Evolutionary conservation across 331 rosid genomes (phyloP).

Genomic region (Rosa hybrid): DNA sequence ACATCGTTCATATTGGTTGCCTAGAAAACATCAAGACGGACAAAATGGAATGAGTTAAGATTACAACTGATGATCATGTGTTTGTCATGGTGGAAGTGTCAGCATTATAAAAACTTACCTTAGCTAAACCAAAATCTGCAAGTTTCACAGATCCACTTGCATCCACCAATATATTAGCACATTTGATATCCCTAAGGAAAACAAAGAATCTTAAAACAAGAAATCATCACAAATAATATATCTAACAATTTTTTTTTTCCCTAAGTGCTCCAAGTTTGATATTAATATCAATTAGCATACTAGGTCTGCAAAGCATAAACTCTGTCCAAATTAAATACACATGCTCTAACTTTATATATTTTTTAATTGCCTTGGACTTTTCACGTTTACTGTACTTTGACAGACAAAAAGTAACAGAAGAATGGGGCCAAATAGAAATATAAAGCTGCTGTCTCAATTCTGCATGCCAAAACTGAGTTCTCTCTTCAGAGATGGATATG

Average conservation of each 20-base stretch:
- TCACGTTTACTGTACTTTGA: neutral
- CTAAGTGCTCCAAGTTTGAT: neutral
- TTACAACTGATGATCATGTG: neutral
- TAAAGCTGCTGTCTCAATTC: neutral
- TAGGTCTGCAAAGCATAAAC: neutral
- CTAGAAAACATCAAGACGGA: slow-evolving; percentile 38
- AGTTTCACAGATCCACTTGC: slow-evolving; percentile 65
- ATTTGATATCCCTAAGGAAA: slow-evolving; percentile 89
- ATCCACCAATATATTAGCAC: slow-evolving; percentile 95
- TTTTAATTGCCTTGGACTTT: neutral
- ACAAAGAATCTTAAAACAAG: slow-evolving; percentile 20
- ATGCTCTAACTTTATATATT: neutral
- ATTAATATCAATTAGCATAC: neutral
- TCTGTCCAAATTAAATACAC: neutral
- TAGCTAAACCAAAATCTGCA: slow-evolving; percentile 79
- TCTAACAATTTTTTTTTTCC: neutral
- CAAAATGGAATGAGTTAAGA: neutral
- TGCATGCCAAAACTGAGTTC: neutral
- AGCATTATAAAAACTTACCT: slow-evolving; percentile 37
- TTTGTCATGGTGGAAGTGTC: slow-evolving; percentile 4
- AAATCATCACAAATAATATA: slow-evolving; percentile 32
- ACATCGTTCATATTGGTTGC: slow-evolving; percentile 78
- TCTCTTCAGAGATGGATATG: slow-evolving; percentile 4
- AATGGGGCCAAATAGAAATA: neutral
- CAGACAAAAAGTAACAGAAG: neutral